A percentile compares a stretch with the other conserved stretches of the same genome.
phyloP scores from a whole-genome alignment of 2,329 filamentous ascomycete species.

The Verticillium dahliae region DNA sequence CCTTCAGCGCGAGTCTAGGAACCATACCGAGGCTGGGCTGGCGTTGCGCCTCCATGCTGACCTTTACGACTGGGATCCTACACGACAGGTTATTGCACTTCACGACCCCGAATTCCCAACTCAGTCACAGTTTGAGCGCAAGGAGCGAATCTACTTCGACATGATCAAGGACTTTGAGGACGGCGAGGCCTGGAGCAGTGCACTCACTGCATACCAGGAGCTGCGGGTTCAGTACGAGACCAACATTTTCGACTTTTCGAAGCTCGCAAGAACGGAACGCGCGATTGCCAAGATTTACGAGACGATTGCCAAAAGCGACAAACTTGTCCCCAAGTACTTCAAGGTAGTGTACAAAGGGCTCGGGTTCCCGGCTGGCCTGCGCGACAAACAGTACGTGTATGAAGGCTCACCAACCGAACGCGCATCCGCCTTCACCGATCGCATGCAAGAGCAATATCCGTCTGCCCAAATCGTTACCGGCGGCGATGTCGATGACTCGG shows the following conservation, averaged over 20 bases:
- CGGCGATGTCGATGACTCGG: conserved; percentile 67
- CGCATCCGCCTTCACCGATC: conserved; percentile 76
- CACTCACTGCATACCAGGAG: conserved; percentile 82
- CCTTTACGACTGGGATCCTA: conserved; percentile 84
- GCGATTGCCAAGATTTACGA: conserved; percentile 93
- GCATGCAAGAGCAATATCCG: conserved; percentile 87
- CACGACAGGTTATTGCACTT: conserved; percentile 57
- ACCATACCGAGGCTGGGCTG: conserved; percentile 81
- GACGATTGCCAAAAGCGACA: conserved; percentile 74
- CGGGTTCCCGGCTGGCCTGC: conserved; percentile 72
- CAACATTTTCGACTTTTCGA: conserved; percentile 84
- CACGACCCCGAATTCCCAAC: conserved; percentile 70
- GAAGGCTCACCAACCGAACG: conserved; percentile 75
- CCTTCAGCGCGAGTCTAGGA: conserved; percentile 68
- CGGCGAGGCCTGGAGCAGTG: conserved; percentile 88
- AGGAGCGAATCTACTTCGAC: conserved; percentile 85
- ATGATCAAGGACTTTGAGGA: conserved; percentile 95
- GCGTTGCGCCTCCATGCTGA: conserved; percentile 87
- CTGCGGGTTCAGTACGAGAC: conserved; percentile 86
- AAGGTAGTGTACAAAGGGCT: conserved; percentile 84
- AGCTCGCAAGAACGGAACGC: conserved; percentile 80
- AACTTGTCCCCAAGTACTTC: conserved; percentile 78
- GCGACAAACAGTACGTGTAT: conserved; percentile 90
- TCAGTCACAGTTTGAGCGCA: conserved; percentile 85
- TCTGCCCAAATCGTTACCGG: conserved; percentile 72